These are phyloP conservation scores for Raffaelea deltoideospora DNA, from an alignment of 2,329 filamentous ascomycete genomes.

Conservation along the genomic window DNA sequence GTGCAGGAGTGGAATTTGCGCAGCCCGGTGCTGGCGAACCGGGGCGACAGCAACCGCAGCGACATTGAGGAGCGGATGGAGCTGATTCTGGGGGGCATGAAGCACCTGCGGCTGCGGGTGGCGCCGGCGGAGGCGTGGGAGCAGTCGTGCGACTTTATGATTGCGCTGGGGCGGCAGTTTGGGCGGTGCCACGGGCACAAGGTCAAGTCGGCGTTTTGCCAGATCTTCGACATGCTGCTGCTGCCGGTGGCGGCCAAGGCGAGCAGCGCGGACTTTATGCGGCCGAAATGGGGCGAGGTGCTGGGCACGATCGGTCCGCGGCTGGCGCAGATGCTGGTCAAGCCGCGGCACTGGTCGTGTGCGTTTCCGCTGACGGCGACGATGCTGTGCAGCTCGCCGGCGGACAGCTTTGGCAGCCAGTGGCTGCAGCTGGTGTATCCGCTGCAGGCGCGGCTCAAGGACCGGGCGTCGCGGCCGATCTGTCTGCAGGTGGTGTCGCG, in stretches of 20 bases:
- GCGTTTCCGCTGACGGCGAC: constrained; percentile 81
- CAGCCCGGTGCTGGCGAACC: constrained; percentile 38
- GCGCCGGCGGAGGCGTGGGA: constrained; percentile 64
- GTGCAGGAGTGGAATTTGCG: constrained; percentile 64
- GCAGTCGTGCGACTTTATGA: constrained; percentile 78
- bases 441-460: constrained; percentile 69
- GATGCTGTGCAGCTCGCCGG: constrained; percentile 73
- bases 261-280: constrained; percentile 57
- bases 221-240: constrained; percentile 74
- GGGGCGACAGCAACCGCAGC: constrained; percentile 41
- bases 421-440: constrained; percentile 74
- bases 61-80: constrained; percentile 73
- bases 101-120: constrained; percentile 65
- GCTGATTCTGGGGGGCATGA: constrained; percentile 80
- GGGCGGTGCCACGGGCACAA: constrained; percentile 71
- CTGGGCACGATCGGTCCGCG: constrained; percentile 64
- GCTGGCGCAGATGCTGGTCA: constrained; percentile 70
- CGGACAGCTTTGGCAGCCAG: constrained; percentile 68
- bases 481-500: constrained; percentile 83
- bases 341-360: constrained; percentile 81
- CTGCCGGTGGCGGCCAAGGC: constrained; percentile 76
- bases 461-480: constrained; percentile 60
- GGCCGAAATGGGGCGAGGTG: constrained; percentile 77
- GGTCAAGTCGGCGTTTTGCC: constrained; percentile 89
- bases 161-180: constrained; percentile 68